Conservation (phyloP, 2,329 filamentous ascomycete species). For the Talaromyces rugulosus region DNA sequence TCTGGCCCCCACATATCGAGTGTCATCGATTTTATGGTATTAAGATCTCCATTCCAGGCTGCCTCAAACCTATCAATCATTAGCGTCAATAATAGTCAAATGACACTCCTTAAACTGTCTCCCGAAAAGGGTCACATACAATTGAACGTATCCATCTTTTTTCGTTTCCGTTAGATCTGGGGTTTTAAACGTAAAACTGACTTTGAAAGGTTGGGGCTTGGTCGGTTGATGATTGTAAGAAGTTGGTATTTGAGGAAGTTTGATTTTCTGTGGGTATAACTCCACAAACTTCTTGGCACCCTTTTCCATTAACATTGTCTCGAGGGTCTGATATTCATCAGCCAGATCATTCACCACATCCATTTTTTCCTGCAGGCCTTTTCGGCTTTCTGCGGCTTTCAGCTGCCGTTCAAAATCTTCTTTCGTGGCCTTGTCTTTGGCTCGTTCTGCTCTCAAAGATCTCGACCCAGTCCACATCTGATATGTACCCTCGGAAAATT, state of each 20-base stretch:
- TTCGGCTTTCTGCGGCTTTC: conserved; percentile 5
- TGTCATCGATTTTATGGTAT: conserved; percentile 48
- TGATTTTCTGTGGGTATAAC: conserved; percentile 51
- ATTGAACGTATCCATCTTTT: conserved; percentile 56
- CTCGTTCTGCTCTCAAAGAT: conserved; percentile 33
- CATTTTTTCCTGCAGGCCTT: conserved; percentile 49
- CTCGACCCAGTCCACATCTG: conserved; percentile 50
- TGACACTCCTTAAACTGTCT: not conserved
- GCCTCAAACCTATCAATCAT: conserved; percentile 53
- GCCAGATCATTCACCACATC: conserved; percentile 52
- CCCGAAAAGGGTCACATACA: conserved; percentile 46
- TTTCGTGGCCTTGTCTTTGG: conserved; percentile 34
- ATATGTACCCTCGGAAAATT: conserved; percentile 55
- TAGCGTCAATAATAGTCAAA: not conserved
- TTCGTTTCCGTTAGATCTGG: conserved; percentile 51
- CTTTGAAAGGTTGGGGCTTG: conserved; percentile 40
- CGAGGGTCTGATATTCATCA: conserved; percentile 51
- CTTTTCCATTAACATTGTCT: conserved; percentile 51
- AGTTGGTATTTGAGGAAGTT: not conserved
- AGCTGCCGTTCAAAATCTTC: conserved; percentile 25
- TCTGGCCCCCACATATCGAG: conserved; percentile 37
- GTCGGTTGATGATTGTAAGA: not conserved
- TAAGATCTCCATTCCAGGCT: conserved; percentile 65
- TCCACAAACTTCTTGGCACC: conserved; percentile 66
- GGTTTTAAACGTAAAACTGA: conserved; percentile 49